Percentiles rank a stretch among this genome's conserved stretches.
Conservation (phyloP, 192 early-diverging fungal species). For the Phycomyces blakesleeanus region DNA sequence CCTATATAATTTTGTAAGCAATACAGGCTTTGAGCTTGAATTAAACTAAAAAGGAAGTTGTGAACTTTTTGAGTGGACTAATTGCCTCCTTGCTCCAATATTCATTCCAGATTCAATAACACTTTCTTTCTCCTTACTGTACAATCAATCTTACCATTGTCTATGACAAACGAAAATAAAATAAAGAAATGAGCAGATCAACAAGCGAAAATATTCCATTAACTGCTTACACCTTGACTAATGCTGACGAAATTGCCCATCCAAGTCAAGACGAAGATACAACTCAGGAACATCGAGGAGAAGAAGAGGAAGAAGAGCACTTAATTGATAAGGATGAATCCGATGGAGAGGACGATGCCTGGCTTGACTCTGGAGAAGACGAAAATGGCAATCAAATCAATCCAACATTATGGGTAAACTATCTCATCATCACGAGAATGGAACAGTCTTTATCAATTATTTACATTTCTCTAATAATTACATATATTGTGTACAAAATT, state of each 20-base stretch:
- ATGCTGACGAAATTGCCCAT: not conserved
- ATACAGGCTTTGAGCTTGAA: not conserved
- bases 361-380: not conserved
- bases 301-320: not conserved
- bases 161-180: too few relatives aligned
- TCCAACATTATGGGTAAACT: constrained; percentile 1
- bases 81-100: not conserved
- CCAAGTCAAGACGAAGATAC: not conserved
- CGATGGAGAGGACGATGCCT: not conserved
- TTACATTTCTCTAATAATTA: not conserved
- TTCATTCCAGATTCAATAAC: not conserved
- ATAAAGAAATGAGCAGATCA: too few relatives aligned
- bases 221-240: not conserved
- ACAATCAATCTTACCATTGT: too few relatives aligned
- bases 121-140: too few relatives aligned
- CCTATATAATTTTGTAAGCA: not conserved
- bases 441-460: not conserved
- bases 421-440: not conserved
- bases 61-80: not conserved
- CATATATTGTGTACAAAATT: not conserved
- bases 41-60: not conserved
- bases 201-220: too few relatives aligned
- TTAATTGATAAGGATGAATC: not conserved
- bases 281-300: not conserved
- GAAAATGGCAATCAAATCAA: not conserved